These are phyloP conservation scores for Phlegmacium glaucopus DNA, from an alignment of 768 basidiomycete genomes.

Conservation along the genomic window DNA sequence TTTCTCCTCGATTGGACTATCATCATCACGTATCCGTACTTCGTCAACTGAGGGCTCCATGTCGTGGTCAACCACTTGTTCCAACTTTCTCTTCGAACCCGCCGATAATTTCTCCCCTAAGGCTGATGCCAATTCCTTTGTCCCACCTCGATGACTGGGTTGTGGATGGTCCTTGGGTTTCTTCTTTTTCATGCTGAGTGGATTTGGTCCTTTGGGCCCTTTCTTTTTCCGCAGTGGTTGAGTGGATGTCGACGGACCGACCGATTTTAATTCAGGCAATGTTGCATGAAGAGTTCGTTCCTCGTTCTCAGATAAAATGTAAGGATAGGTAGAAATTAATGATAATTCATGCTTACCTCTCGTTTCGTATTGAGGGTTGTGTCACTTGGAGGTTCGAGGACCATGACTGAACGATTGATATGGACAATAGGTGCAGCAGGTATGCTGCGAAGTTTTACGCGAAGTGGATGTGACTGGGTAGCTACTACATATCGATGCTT, in stretches of 20 bases:
- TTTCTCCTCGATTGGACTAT: slow-evolving; percentile 11
- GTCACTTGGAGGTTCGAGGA: slow-evolving; percentile 87
- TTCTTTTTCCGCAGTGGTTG: slow-evolving; percentile 51
- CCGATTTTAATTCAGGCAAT: slow-evolving; percentile 42
- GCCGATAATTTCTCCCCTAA: slow-evolving; percentile 14
- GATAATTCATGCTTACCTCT: slow-evolving; percentile 35
- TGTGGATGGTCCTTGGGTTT: slow-evolving; percentile 31
- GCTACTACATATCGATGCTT: slow-evolving; percentile 92
- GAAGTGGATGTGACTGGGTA: slow-evolving; percentile 74
- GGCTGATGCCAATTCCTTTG: slow-evolving; percentile 19
- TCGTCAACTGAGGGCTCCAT: slow-evolving; percentile 7
- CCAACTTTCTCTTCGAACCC: slow-evolving; percentile 26
- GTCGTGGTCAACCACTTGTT: slow-evolving; percentile 10
- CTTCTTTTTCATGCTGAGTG: slow-evolving; percentile 91
- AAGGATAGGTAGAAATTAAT: neutral
- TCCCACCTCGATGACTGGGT: slow-evolving; percentile 27
- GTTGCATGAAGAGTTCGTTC: slow-evolving; percentile 54
- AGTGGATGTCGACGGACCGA: slow-evolving; percentile 31
- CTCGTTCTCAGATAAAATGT: slow-evolving; percentile 47
- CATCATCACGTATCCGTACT: neutral
- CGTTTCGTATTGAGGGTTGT: slow-evolving; percentile 70
- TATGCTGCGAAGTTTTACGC: slow-evolving; percentile 63
- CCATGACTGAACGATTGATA: slow-evolving; percentile 88
- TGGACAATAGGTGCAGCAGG: slow-evolving; percentile 90
- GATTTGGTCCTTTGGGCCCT: slow-evolving; percentile 86